Evolutionary conservation across 2,329 filamentous ascomycete genomes (phyloP).

Genomic region (Penicillium sp.): DNA sequence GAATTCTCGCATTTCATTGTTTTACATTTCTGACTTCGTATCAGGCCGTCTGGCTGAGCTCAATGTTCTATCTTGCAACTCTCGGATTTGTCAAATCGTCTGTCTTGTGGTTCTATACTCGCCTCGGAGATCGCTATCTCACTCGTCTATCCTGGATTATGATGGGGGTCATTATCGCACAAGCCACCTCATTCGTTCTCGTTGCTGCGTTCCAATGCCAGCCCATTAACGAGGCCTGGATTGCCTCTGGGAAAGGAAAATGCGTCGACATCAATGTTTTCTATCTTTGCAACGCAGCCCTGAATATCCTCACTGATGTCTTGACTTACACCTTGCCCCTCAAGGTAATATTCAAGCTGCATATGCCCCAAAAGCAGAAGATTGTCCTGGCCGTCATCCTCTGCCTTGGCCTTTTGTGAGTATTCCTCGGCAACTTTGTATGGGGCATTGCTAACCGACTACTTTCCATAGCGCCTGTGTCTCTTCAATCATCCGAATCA

Average conservation of each 20-base stretch:
- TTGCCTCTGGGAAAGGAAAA: constrained; percentile 32
- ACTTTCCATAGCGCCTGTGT: constrained; percentile 41
- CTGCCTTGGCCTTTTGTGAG: constrained; percentile 49
- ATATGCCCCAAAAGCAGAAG: constrained; percentile 51
- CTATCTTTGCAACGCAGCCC: constrained; percentile 55
- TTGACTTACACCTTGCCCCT: constrained; percentile 55
- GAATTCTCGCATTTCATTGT: not conserved
- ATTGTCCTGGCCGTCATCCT: constrained; percentile 51
- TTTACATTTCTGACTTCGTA: constrained; percentile 1
- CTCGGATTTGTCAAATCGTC: constrained; percentile 52
- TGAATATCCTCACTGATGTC: constrained; percentile 62
- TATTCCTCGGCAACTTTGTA: not conserved
- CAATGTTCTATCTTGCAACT: constrained; percentile 50
- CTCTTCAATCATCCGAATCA: constrained; percentile 50
- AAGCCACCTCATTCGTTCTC: constrained; percentile 44
- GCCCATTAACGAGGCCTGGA: constrained; percentile 44
- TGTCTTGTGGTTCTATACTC: constrained; percentile 48
- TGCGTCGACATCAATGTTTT: constrained; percentile 53
- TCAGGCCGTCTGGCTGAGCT: constrained; percentile 49
- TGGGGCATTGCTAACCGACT: not conserved
- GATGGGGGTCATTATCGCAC: constrained; percentile 42
- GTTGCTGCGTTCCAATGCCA: constrained; percentile 48
- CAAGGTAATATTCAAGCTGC: constrained; percentile 46
- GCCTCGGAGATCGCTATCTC: constrained; percentile 43
- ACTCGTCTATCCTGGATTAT: constrained; percentile 40